These are phyloP conservation scores for Iodosphaeria phyllophila DNA, from an alignment of 2,329 filamentous ascomycete species.

Conservation along the genomic window DNA sequence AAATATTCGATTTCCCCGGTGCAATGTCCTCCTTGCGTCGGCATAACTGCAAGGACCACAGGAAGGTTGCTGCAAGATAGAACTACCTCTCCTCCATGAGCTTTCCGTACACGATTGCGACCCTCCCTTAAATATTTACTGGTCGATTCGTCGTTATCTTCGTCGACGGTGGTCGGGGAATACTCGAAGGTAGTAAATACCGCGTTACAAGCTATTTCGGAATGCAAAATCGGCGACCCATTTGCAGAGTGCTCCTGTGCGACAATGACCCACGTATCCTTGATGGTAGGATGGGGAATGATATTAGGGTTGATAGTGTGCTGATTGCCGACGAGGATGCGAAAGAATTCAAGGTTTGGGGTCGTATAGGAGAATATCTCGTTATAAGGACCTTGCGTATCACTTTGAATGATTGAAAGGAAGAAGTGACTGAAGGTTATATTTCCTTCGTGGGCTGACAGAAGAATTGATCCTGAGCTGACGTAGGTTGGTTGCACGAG, in stretches of 20 bases:
- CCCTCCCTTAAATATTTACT: too few species aligned
- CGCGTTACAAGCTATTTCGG: constrained; percentile 31
- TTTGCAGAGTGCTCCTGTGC: constrained; percentile 22
- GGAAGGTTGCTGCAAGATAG: too few species aligned
- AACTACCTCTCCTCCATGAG: too few species aligned
- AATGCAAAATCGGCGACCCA: constrained; percentile 16
- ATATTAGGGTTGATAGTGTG: constrained; percentile 34
- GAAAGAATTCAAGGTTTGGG: constrained; percentile 25
- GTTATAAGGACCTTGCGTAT: too few species aligned
- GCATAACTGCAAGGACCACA: constrained; percentile 28
- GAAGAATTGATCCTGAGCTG: too few species aligned
- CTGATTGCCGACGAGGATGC: constrained; percentile 24
- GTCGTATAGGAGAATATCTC: constrained; percentile 28
- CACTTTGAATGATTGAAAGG: too few species aligned
- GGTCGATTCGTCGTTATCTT: too few species aligned
- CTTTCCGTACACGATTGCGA: too few species aligned
- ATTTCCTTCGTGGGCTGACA: too few species aligned
- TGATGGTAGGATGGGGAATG: constrained; percentile 30
- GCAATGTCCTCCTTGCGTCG: constrained; percentile 25
- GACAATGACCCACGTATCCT: constrained; percentile 29
- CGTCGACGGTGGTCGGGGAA: constrained; percentile 15
- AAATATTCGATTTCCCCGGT: constrained; percentile 22
- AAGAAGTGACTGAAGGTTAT: too few species aligned
- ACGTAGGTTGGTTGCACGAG: too few species aligned
- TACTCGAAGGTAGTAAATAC: constrained; percentile 22